phyloP scores from a whole-genome alignment of 345 rosid genomes.

The Zanthoxylum bungeanum region DNA sequence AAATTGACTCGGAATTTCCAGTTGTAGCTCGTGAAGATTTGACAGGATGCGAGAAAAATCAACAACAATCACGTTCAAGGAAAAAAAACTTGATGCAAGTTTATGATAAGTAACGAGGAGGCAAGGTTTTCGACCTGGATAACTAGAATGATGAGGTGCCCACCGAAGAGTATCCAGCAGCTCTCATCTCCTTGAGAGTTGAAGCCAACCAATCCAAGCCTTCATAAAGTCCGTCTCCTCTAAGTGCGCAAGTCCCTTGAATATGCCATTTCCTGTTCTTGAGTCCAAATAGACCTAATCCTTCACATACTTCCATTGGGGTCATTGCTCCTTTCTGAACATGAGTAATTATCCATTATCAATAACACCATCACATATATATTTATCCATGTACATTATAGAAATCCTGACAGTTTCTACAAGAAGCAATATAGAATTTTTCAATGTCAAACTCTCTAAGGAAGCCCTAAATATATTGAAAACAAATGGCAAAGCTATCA shows the following conservation, averaged over 20 bases:
- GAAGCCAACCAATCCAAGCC: constrained; percentile 92
- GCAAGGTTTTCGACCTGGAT: constrained; percentile 27
- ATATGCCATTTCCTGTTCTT: constrained; percentile 99
- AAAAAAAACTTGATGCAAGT: constrained; percentile 13
- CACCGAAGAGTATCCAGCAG: constrained; percentile 83
- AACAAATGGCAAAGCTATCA: neutral
- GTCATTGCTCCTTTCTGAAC: constrained; percentile 96
- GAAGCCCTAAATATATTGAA: constrained; percentile 7
- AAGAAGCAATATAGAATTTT: neutral
- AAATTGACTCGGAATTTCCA: neutral
- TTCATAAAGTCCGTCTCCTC: constrained; percentile 97
- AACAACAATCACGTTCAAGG: neutral
- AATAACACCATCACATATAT: neutral
- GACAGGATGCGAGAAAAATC: neutral
- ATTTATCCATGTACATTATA: neutral
- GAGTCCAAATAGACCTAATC: constrained; percentile 85
- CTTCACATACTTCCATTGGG: constrained; percentile 89
- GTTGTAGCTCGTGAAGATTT: neutral
- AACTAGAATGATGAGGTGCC: constrained; percentile 69
- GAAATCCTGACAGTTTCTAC: neutral
- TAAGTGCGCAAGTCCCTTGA: constrained; percentile 95
- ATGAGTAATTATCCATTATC: neutral
- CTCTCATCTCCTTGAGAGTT: constrained; percentile 83
- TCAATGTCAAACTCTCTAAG: neutral
- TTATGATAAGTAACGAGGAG: neutral